Base-by-base conservation (phyloP, 495 filamentous ascomycete species). In the Aspergillus asperescens region DNA sequence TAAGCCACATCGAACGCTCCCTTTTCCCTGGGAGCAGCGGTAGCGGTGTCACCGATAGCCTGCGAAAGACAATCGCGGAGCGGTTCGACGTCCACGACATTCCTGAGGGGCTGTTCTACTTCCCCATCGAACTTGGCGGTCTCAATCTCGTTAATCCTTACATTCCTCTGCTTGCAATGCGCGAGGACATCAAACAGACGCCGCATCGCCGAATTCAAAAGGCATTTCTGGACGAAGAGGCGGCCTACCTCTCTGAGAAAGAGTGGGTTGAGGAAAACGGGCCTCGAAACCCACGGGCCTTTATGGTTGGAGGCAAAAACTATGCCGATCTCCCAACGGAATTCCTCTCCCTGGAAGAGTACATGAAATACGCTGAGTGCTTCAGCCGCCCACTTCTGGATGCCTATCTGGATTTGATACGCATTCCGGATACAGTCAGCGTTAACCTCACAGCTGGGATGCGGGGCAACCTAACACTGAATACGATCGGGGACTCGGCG, bases 91-190 rank as follows among this genome's bases (percentile, higher is more conserved):
- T 84, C 34, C 56, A 63, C 2, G 65, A 81, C 39, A 74, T 87
- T 19, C 84, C 84, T 0, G 79, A 86, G 48, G 84, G 80, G n/a
- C 84, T 84, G 62, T 78, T 86, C 62, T 88, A 77, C 62, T 81
- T 81, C 50, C 83, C 84, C 3, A 68, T 78, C 18, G 74, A 80
- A 52, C 70, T 84, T 15, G 81, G 81, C 12, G 80, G 81, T 3
- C 66, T 84, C 4, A 76, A 76, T 4, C 72, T 84, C 18, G 60
- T 75, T 18, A 83, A 77, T 57, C 81, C 81, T 8, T 82, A 80
- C 58, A 71, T 83, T 34, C 58, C 69, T 4, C 67, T 79, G 7
- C 62, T 82, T 10, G 71, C 74, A 31, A 74, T 82, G 59, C 74
- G 79, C 29, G 73, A 81, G 34, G 65, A 69, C 22, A 77, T 83